phyloP scores from a whole-genome alignment of 305 asterid genomes.

The Fraxinus baroniana region DNA sequence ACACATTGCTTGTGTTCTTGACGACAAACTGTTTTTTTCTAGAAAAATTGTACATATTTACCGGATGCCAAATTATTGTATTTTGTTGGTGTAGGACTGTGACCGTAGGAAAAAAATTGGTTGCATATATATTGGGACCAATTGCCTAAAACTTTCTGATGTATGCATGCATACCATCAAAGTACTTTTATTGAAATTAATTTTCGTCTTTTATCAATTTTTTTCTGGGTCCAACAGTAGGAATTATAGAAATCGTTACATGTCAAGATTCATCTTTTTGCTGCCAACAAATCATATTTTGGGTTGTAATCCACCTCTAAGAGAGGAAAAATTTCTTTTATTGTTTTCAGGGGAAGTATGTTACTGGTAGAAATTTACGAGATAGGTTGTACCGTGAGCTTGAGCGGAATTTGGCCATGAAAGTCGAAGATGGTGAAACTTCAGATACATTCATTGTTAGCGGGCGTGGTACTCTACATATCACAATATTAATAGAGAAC shows the following conservation, averaged over 20 bases:
- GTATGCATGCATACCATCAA: background rate
- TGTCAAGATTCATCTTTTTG: background rate
- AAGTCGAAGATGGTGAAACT: slow-evolving; percentile 96
- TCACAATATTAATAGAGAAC: slow-evolving; percentile 92
- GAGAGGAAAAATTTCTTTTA: background rate
- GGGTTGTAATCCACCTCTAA: background rate
- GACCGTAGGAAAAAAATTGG: background rate
- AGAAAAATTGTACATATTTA: background rate
- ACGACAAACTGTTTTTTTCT: background rate
- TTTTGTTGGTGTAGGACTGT: background rate
- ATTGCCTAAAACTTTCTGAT: background rate
- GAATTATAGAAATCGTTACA: background rate
- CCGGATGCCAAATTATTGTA: background rate
- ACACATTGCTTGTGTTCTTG: background rate
- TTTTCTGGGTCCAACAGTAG: background rate
- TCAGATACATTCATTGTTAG: slow-evolving; percentile 92
- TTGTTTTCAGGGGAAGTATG: slow-evolving; percentile 76
- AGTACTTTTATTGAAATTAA: background rate
- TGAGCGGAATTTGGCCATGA: slow-evolving; percentile 97
- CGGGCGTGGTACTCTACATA: slow-evolving; percentile 97
- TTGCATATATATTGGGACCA: background rate
- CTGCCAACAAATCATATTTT: background rate
- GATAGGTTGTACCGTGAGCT: slow-evolving; percentile 92
- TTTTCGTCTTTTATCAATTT: background rate
- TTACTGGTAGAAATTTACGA: slow-evolving; percentile 88